Evolutionary conservation across 1,284 basidiomycete genomes (phyloP).

Genomic region (Heimioporus retisporus): DNA sequence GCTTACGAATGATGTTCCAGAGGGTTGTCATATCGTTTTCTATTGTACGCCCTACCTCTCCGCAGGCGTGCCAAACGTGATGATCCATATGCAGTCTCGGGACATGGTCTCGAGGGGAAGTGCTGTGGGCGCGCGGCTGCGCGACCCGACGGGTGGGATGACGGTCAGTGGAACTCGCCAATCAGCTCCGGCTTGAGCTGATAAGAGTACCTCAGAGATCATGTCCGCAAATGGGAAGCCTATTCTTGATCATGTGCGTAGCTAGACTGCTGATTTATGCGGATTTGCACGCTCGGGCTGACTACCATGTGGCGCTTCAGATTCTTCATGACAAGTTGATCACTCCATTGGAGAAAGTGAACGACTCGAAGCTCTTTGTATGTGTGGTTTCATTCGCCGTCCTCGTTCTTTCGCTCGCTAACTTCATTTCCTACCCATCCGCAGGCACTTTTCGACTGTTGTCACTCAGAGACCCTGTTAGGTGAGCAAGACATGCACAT

Average conservation of each 20-base stretch:
- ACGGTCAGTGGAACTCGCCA: conserved; percentile 37
- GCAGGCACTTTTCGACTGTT: conserved; percentile 43
- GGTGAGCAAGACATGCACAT: conserved; percentile 20
- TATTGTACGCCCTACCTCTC: neutral
- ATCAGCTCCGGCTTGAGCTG: neutral
- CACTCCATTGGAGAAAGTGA: conserved; percentile 27
- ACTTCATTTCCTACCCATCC: conserved; percentile 4
- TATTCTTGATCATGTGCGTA: conserved; percentile 34
- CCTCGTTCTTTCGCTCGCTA: neutral
- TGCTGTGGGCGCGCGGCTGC: conserved; percentile 27
- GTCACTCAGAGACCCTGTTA: conserved; percentile 42
- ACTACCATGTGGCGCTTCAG: conserved; percentile 11
- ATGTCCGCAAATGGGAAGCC: conserved; percentile 30
- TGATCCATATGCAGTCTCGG: conserved; percentile 33
- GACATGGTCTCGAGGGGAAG: conserved; percentile 43
- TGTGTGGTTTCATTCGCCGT: conserved; percentile 8
- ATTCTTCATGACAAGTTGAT: conserved; percentile 32
- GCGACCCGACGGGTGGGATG: conserved; percentile 46
- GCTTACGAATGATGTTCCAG: neutral
- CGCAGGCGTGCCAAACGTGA: neutral
- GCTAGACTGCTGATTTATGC: neutral
- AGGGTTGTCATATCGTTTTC: neutral
- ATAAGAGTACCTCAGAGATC: conserved; percentile 30
- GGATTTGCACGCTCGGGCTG: neutral
- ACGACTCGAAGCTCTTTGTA: conserved; percentile 33